Conservation (phyloP, 2,329 filamentous ascomycete species). For the Neonectria hederae region DNA sequence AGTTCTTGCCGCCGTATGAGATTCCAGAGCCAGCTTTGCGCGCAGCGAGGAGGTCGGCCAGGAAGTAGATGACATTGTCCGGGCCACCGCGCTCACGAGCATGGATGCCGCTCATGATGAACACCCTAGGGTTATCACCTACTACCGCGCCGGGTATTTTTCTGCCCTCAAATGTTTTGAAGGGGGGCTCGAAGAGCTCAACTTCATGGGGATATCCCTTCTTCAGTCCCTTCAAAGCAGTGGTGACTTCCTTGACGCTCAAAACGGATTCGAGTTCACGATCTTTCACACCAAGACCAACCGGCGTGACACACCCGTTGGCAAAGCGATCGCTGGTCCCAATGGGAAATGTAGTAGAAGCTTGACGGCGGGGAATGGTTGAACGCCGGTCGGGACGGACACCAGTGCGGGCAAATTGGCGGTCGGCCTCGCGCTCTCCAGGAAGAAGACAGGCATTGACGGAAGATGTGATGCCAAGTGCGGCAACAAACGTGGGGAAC, state of each 20-base stretch:
- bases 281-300: slow-evolving; percentile 47
- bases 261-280: slow-evolving; percentile 54
- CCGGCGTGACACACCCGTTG: slow-evolving; percentile 49
- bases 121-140: slow-evolving; percentile 58
- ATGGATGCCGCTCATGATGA: slow-evolving; percentile 64
- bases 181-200: slow-evolving; percentile 53
- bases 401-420: background rate
- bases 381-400: background rate
- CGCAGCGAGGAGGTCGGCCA: slow-evolving; percentile 66
- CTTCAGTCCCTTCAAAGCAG: slow-evolving; percentile 46
- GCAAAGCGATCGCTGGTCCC: slow-evolving; percentile 55
- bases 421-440: background rate
- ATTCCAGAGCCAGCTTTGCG: slow-evolving; percentile 59
- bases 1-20: slow-evolving; percentile 61
- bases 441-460: background rate
- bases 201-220: slow-evolving; percentile 40
- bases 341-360: slow-evolving; percentile 42
- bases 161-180: background rate
- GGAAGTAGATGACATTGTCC: slow-evolving; percentile 66
- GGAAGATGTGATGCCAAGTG: background rate
- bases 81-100: slow-evolving; percentile 67
- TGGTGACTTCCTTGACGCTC: slow-evolving; percentile 55
- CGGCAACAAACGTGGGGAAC: background rate
- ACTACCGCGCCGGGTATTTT: slow-evolving; percentile 50
- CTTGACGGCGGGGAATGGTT: background rate